Evolutionary conservation across 176 grass and related monocot species (phyloP), one percentile per base, ranked within the genome.

Genomic region (Zizania latifolia): DNA sequence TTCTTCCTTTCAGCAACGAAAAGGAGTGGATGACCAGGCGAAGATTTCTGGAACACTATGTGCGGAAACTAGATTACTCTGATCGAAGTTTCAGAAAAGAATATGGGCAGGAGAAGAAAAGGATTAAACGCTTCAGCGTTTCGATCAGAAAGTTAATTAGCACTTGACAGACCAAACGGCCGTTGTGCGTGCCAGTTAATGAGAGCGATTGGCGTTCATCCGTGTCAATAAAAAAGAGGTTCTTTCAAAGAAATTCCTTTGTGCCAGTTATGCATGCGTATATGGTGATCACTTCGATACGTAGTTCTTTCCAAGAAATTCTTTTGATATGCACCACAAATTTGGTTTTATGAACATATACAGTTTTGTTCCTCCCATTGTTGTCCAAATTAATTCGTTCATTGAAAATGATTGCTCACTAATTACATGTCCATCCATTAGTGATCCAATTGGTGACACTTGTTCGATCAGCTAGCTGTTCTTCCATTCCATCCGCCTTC

Each of bases 151-250:
- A 62, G 27, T 32, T 32, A 28, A 60, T 37, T 13, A 58, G 13
- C 35, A 38, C 1, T 29, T 0, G 9, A 31, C 9, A 27, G 60
- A 44, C 28, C 19, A 16, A 74, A 37, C 51, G 58, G 12, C 54
- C 34, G 37, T 48, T 50, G 63, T 58, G 76, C 63, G 62, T 57
- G 76, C 63, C 63, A 68, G 76, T 68, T 68, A 56, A 58, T 31
- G 76, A 68, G n/a, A 58, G 26, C 34, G 76, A 79, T 15, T 43
- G 63, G 23, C 16, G 27, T 58, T 58, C 22, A 33, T 44, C 5
- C 19, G 5, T 69, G 36, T 11, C 50, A 41, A 53, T 53, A 53
- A 2, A 6, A 43, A 68, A 68, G 62, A 16, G 43, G 64, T 30
- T 61, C 28, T 31, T 19, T 61, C n/a, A n/a, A n/a, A n/a, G n/a